Percentiles rank a stretch among this genome's conserved stretches.
These are phyloP conservation scores for Umbelopsis sp. DNA, from an alignment of 371 early-diverging fungal genomes.

Conservation along the genomic window DNA sequence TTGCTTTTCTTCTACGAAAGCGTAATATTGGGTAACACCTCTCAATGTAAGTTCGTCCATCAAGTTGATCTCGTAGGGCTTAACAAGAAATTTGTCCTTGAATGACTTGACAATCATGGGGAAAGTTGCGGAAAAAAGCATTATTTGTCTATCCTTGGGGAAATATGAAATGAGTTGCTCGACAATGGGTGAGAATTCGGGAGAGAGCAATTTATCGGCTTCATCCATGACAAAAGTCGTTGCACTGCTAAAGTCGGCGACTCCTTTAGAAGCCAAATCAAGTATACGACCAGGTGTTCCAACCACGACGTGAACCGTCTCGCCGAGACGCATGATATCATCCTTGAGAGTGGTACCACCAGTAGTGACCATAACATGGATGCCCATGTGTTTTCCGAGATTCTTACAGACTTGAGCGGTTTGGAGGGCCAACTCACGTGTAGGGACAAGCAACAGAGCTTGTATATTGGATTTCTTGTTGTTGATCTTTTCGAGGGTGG, in stretches of 20 bases:
- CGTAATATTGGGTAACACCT: conserved; percentile 99
- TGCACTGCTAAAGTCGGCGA: conserved; percentile 88
- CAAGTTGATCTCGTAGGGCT: conserved; percentile 97
- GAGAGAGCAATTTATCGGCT: conserved; percentile 97
- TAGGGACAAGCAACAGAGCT: conserved; percentile 92
- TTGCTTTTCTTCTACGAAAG: conserved; percentile 96
- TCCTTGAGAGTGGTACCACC: conserved; percentile 98
- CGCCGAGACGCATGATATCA: conserved; percentile 93
- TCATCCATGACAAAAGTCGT: conserved; percentile 97
- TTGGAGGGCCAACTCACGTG: conserved; percentile 97
- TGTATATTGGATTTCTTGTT: conserved; percentile 79
- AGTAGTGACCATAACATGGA: conserved; percentile 96
- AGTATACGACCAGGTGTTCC: conserved; percentile 98
- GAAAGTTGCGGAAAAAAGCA: conserved; percentile 98
- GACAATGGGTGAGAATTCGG: conserved; percentile 96
- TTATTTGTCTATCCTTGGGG: conserved; percentile 89
- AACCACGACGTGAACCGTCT: conserved; percentile 93
- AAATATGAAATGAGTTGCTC: conserved; percentile 89
- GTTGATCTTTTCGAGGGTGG: conserved; percentile 93
- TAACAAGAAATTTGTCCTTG: conserved; percentile 91
- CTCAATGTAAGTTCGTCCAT: conserved; percentile 98
- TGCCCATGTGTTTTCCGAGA: conserved; percentile 89
- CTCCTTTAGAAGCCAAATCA: conserved; percentile 89
- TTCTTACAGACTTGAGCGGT: conserved; percentile 95
- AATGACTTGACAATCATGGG: conserved; percentile 95